Evolutionary conservation across 2,329 filamentous ascomycete genomes (phyloP).

Genomic region (Xylaria digitata): DNA sequence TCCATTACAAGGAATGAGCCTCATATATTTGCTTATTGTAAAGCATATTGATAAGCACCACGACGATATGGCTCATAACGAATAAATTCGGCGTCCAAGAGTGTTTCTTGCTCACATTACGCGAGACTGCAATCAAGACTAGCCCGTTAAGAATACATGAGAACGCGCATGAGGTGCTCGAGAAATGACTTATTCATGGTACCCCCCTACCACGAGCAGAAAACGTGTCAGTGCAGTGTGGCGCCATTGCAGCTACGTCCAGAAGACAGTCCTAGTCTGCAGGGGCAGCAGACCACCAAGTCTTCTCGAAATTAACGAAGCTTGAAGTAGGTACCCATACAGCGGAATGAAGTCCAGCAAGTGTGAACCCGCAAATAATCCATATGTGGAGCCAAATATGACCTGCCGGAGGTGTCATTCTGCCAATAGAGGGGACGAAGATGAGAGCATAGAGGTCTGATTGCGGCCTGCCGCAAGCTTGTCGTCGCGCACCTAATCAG

Average conservation of each 20-base stretch:
- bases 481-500: constrained; percentile 11
- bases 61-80: background rate
- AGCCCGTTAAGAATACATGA: constrained; percentile 1
- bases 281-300: constrained; percentile 12
- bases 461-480: background rate
- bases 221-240: constrained; percentile 25
- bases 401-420: background rate
- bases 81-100: background rate
- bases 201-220: background rate
- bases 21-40: background rate
- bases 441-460: background rate
- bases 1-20: background rate
- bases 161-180: background rate
- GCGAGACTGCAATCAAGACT: background rate
- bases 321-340: constrained; percentile 6
- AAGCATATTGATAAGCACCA: constrained; percentile 1
- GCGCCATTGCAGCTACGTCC: constrained; percentile 5
- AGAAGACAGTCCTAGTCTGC: constrained; percentile 14
- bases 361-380: background rate
- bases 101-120: background rate
- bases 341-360: background rate
- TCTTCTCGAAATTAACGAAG: background rate
- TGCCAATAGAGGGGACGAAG: constrained; percentile 11
- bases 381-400: constrained; percentile 11
- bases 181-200: background rate